Evolutionary conservation across 192 early-diverging fungal genomes (phyloP).

Genomic region (Coemansia sp.): DNA sequence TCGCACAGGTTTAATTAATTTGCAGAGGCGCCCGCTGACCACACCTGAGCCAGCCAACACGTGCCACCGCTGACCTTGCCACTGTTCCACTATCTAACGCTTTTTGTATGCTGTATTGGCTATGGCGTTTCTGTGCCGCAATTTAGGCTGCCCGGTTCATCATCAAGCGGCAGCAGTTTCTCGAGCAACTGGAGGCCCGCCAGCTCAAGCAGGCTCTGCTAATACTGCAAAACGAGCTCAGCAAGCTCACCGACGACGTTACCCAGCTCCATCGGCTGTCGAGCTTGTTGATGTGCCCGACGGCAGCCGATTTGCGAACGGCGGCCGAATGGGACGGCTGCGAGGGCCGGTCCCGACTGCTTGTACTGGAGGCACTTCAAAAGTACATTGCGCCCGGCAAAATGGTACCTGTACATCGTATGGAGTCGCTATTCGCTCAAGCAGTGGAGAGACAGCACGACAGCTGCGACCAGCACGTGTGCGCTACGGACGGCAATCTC

Average conservation of each 20-base stretch:
- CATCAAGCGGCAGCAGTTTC: conserved; percentile 83
- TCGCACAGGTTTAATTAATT: conserved; percentile 4
- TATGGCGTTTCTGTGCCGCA: neutral
- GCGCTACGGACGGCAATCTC: conserved; percentile 17
- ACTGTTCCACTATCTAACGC: too few species aligned
- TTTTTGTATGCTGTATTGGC: neutral
- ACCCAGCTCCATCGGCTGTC: conserved; percentile 72
- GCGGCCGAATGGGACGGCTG: conserved; percentile 80
- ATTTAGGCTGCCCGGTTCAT: conserved; percentile 58
- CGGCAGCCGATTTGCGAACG: conserved; percentile 59
- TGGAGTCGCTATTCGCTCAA: conserved; percentile 80
- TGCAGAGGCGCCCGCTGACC: too few species aligned
- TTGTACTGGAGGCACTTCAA: conserved; percentile 43
- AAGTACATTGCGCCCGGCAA: conserved; percentile 69
- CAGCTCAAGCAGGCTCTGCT: conserved; percentile 68
- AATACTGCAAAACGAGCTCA: conserved; percentile 76
- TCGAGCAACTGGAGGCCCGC: conserved; percentile 76
- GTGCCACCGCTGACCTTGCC: too few species aligned
- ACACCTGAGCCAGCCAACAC: too few species aligned
- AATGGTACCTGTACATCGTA: conserved; percentile 86
- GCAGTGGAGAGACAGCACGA: conserved; percentile 67
- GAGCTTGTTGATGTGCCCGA: conserved; percentile 26
- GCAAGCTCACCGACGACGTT: conserved; percentile 64
- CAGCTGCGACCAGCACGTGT: conserved; percentile 78
- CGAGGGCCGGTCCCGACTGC: conserved; percentile 46